phyloP scores from a whole-genome alignment of 2,329 filamentous ascomycete species.

The Aspergillus fructus region DNA sequence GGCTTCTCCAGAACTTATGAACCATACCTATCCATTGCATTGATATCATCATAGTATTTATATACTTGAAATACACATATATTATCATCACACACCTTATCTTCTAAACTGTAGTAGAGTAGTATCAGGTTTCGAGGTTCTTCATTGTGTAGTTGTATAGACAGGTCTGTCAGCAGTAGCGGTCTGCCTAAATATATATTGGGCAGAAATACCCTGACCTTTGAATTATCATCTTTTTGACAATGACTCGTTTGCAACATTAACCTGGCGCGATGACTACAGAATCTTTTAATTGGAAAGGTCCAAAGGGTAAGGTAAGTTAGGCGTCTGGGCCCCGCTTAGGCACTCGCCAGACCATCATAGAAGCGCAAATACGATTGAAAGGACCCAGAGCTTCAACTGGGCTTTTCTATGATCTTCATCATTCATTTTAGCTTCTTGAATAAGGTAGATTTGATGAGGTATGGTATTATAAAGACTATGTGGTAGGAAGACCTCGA shows the following conservation, averaged over 20 bases:
- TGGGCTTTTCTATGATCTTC: neutral
- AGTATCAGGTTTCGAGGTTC: neutral
- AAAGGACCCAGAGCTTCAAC: neutral
- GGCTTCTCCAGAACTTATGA: neutral
- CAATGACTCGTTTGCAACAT: neutral
- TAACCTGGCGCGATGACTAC: neutral
- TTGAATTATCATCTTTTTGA: neutral
- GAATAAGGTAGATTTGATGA: neutral
- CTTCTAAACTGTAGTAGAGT: neutral
- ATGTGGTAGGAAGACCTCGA: neutral
- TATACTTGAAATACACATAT: neutral
- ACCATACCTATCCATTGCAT: neutral
- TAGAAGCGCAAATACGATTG: neutral
- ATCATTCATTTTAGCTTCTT: neutral
- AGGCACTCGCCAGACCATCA: neutral
- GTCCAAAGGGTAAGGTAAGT: neutral
- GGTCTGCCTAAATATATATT: neutral
- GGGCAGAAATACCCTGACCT: too few relatives aligned
- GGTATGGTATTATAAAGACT: conserved; percentile 6
- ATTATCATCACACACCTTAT: neutral
- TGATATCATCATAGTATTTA: neutral
- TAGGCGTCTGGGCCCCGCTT: too few relatives aligned
- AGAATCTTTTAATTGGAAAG: neutral
- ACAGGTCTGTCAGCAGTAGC: too few relatives aligned
- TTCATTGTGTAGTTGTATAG: neutral